phyloP scores from a whole-genome alignment of 345 rosid genomes.

The Pistacia integerrima region DNA sequence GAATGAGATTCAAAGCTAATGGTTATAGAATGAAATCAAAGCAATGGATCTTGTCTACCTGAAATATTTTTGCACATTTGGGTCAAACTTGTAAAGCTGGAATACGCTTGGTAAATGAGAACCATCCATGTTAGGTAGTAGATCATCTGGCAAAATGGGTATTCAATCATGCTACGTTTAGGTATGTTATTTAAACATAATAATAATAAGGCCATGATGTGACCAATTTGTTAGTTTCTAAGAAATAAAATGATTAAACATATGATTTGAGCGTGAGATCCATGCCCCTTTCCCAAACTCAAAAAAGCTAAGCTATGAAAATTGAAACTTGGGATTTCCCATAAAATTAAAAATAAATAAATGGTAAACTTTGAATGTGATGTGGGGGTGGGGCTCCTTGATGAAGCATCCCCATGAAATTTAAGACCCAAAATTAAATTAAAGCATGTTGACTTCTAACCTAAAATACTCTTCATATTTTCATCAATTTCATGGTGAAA shows the following conservation, averaged over 20 bases:
- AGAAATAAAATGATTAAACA: constrained; percentile 14
- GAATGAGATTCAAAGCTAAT: constrained; percentile 26
- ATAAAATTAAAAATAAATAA: background rate
- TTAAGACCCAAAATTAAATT: background rate
- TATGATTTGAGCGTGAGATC: constrained; percentile 9
- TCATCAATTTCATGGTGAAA: background rate
- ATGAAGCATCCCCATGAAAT: background rate
- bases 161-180: too few relatives aligned
- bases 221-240: background rate
- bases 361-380: background rate
- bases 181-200: too few relatives aligned
- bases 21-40: constrained; percentile 19
- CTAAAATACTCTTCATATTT: background rate
- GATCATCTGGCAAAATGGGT: too few relatives aligned
- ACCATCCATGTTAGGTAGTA: too few relatives aligned
- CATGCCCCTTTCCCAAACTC: constrained; percentile 5
- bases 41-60: background rate
- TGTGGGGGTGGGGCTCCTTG: background rate
- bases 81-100: background rate
- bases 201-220: background rate
- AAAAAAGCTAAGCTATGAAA: background rate
- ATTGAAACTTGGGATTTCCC: background rate
- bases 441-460: background rate
- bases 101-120: background rate
- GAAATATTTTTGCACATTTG: background rate